Evolutionary conservation across 139 green algal species (phyloP).

Genomic region (Klebsormidium nitens): DNA sequence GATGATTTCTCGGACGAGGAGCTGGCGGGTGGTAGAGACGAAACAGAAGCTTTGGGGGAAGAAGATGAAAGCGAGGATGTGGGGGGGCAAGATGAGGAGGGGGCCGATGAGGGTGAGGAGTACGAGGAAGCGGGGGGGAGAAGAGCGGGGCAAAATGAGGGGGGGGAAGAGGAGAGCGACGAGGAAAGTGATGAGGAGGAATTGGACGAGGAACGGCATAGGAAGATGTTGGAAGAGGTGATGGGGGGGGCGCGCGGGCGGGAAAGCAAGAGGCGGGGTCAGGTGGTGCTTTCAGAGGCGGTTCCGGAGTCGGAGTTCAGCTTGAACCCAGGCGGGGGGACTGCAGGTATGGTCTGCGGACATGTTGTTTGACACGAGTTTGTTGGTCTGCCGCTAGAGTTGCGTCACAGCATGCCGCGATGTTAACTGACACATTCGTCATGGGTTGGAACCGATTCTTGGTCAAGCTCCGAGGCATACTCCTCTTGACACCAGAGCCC

Average conservation of each 20-base stretch:
- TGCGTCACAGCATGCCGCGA: too few species aligned
- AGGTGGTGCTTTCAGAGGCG: conserved; percentile 8
- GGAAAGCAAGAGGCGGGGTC: not conserved
- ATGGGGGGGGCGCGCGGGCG: conserved; percentile 14
- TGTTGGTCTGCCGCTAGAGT: too few species aligned
- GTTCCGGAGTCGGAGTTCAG: conserved; percentile 26
- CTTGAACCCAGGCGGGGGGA: not conserved
- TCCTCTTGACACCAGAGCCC: too few species aligned
- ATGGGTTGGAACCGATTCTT: too few species aligned
- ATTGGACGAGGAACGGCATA: conserved; percentile 34
- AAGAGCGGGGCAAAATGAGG: conserved; percentile 11
- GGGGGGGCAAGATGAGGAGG: conserved; percentile 11
- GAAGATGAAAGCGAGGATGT: conserved; percentile 22
- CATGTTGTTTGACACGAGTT: too few species aligned
- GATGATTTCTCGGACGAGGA: conserved; percentile 21
- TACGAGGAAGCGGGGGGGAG: conserved; percentile 15
- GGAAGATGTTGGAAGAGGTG: conserved; percentile 37
- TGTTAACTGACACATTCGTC: too few species aligned
- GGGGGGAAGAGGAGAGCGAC: conserved; percentile 16
- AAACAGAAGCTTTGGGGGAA: conserved; percentile 1
- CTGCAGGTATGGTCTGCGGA: too few species aligned
- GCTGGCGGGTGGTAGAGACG: conserved; percentile 1
- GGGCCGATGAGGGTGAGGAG: conserved; percentile 7
- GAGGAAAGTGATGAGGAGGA: conserved; percentile 36
- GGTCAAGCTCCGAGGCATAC: too few species aligned